A percentile compares a stretch with the other conserved stretches of the same genome.
These are phyloP conservation scores for Tympanopsis confertula DNA, from an alignment of 2,329 filamentous ascomycete genomes.

Conservation along the genomic window DNA sequence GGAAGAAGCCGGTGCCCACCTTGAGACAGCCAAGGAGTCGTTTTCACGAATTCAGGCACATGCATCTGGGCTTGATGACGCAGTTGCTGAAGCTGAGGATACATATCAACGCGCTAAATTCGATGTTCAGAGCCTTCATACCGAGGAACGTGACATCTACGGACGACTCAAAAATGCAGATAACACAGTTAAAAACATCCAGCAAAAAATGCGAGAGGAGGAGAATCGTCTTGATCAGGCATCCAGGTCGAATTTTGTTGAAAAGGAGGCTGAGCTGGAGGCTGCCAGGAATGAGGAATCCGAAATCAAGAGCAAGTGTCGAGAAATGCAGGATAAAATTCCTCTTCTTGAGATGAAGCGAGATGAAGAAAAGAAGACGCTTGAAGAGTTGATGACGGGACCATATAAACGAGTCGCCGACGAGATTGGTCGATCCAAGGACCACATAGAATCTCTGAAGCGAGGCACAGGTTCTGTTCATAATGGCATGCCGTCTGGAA, in stretches of 20 bases:
- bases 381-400: conserved; percentile 13
- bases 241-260: conserved; percentile 57
- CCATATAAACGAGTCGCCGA: conserved; percentile 20
- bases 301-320: conserved; percentile 26
- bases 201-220: conserved; percentile 40
- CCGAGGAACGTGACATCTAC: conserved; percentile 56
- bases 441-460: conserved; percentile 36
- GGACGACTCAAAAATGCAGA: conserved; percentile 41
- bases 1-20: conserved; percentile 22
- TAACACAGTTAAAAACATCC: conserved; percentile 28
- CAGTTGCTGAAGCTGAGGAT: conserved; percentile 33
- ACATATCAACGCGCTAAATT: conserved; percentile 38
- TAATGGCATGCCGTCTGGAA: conserved; percentile 50
- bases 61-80: conserved; percentile 22
- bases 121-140: conserved; percentile 39
- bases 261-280: conserved; percentile 47
- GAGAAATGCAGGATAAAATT: conserved; percentile 28
- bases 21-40: conserved; percentile 32
- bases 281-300: conserved; percentile 38
- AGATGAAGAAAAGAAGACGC: too few relatives aligned
- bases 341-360: conserved; percentile 19
- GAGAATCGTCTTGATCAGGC: conserved; percentile 50
- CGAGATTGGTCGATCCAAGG: conserved; percentile 32
- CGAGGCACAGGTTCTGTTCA: conserved; percentile 46
- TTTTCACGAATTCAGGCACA: conserved; percentile 16